These are phyloP conservation scores for Dioszegia hungarica DNA, from an alignment of 768 basidiomycete species.

Conservation along the genomic window DNA sequence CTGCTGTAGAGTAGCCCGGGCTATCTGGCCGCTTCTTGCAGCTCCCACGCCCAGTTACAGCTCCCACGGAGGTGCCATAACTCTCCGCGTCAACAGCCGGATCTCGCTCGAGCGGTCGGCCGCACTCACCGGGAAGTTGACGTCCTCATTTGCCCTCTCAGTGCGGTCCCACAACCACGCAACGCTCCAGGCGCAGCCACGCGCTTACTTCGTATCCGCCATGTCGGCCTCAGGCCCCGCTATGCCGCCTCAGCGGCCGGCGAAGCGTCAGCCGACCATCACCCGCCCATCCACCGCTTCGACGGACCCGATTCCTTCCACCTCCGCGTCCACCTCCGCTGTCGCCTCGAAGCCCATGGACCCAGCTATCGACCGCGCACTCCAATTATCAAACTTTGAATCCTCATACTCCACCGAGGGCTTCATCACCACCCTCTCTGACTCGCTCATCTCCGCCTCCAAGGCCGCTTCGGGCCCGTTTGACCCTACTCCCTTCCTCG, in stretches of 20 bases:
- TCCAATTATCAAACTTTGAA: slow-evolving; percentile 52
- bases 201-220: too few relatives aligned
- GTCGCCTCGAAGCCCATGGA: slow-evolving; percentile 44
- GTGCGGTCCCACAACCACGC: too few relatives aligned
- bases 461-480: slow-evolving; percentile 84
- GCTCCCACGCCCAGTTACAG: too few relatives aligned
- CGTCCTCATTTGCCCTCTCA: too few relatives aligned
- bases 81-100: too few relatives aligned
- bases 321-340: not conserved
- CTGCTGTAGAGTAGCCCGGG: too few relatives aligned
- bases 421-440: slow-evolving; percentile 76
- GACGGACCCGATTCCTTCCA: not conserved
- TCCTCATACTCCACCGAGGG: slow-evolving; percentile 66
- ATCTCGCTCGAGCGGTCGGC: too few relatives aligned
- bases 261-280: slow-evolving; percentile 3
- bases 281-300: not conserved
- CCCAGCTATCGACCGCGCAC: slow-evolving; percentile 53
- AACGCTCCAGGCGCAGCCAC: not conserved
- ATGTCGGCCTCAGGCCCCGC: not conserved
- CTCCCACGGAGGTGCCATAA: too few relatives aligned
- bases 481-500: slow-evolving; percentile 86
- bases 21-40: too few relatives aligned
- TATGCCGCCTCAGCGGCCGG: slow-evolving; percentile 1
- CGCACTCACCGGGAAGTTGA: too few relatives aligned
- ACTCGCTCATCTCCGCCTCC: slow-evolving; percentile 80